These are phyloP conservation scores for Yamagishiella unicocca DNA, from an alignment of 139 green algal species.

Conservation along the genomic window DNA sequence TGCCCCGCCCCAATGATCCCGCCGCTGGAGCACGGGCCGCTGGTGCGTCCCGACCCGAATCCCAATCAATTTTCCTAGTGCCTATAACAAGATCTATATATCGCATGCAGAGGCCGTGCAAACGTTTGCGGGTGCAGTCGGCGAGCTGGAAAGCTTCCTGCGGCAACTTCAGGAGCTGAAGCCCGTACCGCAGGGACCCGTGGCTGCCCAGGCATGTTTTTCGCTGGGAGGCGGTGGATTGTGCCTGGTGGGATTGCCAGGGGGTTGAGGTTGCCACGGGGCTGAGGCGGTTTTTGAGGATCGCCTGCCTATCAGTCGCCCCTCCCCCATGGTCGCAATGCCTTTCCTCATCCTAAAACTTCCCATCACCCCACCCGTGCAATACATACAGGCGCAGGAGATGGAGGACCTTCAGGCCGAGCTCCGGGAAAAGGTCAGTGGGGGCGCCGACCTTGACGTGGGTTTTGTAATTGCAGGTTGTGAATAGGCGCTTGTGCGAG, in stretches of 20 bases:
- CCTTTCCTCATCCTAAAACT: too few relatives aligned
- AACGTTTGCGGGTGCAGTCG: neutral
- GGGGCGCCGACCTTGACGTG: too few relatives aligned
- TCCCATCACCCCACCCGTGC: too few relatives aligned
- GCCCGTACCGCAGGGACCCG: neutral
- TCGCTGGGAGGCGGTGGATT: too few relatives aligned
- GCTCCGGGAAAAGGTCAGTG: slow-evolving; percentile 26
- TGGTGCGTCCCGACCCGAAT: neutral
- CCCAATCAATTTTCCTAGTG: too few relatives aligned
- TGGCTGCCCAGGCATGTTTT: slow-evolving; percentile 7
- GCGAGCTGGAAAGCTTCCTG: slow-evolving; percentile 18
- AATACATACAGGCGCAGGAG: neutral
- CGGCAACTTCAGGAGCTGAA: neutral
- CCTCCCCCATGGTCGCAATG: too few relatives aligned
- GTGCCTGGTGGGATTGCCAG: too few relatives aligned
- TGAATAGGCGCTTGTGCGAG: too few relatives aligned
- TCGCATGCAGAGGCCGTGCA: slow-evolving; percentile 5
- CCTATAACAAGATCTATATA: neutral
- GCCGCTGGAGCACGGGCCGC: neutral
- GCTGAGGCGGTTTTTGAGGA: too few relatives aligned
- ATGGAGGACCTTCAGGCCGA: slow-evolving; percentile 19
- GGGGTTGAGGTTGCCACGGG: too few relatives aligned
- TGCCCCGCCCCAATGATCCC: slow-evolving; percentile 7
- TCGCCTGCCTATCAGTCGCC: too few relatives aligned
- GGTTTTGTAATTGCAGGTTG: too few relatives aligned